These are phyloP conservation scores for Suillus spraguei DNA, from an alignment of 768 basidiomycete genomes.

Conservation along the genomic window DNA sequence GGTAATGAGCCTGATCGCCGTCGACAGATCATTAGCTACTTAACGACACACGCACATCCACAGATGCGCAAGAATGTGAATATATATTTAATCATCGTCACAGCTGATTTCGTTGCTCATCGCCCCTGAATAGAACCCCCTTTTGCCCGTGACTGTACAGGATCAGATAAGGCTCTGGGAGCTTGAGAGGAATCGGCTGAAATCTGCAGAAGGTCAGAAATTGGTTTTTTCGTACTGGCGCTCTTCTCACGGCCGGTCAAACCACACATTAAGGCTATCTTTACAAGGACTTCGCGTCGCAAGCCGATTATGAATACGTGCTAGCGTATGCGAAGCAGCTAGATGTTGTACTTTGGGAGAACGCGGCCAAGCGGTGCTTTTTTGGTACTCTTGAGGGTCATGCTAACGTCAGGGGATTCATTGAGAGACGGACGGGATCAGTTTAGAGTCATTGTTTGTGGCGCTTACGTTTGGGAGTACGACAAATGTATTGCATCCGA, in stretches of 20 bases:
- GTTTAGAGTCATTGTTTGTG: conserved; percentile 21
- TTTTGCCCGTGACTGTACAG: conserved; percentile 95
- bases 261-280: conserved; percentile 65
- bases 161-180: conserved; percentile 99
- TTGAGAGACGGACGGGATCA: conserved; percentile 64
- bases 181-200: conserved; percentile 89
- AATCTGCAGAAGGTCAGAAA: conserved; percentile 79
- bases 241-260: conserved; percentile 6
- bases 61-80: conserved; percentile 95
- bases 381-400: conserved; percentile 83
- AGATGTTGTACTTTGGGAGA: conserved; percentile 86
- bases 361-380: conserved; percentile 69
- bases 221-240: conserved; percentile 13
- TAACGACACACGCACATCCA: conserved; percentile 93
- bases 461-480: not conserved
- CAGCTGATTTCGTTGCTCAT: conserved; percentile 10
- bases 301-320: conserved; percentile 87
- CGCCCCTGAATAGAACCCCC: conserved; percentile 64
- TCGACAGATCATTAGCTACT: conserved; percentile 89
- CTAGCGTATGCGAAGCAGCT: conserved; percentile 83
- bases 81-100: conserved; percentile 13
- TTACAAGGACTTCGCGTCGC: conserved; percentile 85
- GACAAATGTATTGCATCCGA: not conserved
- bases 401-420: conserved; percentile 76
- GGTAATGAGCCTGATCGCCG: conserved; percentile 16